Evolutionary conservation across 1,284 basidiomycete genomes (phyloP).

Genomic region (Hypsizygus ulmarius): DNA sequence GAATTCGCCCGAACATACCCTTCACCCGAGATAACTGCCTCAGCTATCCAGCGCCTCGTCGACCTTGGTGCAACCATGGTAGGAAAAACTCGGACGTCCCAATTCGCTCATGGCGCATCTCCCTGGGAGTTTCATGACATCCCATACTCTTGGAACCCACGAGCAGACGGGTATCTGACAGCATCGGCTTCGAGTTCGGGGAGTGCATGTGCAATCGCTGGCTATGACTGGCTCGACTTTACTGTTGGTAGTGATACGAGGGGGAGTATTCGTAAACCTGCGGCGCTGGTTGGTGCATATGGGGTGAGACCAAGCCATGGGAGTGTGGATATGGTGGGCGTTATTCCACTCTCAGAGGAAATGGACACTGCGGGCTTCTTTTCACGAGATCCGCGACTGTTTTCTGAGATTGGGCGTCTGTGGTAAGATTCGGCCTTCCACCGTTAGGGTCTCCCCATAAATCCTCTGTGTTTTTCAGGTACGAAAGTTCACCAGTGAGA

Average conservation of each 20-base stretch:
- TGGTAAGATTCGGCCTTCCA: no score
- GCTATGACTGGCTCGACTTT: conserved; percentile 35
- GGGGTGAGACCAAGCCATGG: conserved; percentile 33
- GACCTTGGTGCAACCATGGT: conserved; percentile 48
- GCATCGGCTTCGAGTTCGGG: conserved; percentile 36
- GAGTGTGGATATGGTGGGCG: conserved; percentile 28
- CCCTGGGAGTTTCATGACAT: conserved; percentile 55
- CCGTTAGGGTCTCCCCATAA: no score
- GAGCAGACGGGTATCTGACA: conserved; percentile 49
- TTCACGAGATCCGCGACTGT: conserved; percentile 29
- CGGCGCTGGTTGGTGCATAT: conserved; percentile 34
- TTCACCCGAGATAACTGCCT: conserved; percentile 34
- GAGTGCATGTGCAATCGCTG: conserved; percentile 35
- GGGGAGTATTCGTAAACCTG: conserved; percentile 36
- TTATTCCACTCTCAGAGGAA: conserved; percentile 34
- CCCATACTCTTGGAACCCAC: conserved; percentile 51
- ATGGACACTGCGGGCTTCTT: conserved; percentile 38
- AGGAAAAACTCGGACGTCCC: conserved; percentile 52
- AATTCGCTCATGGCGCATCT: conserved; percentile 54
- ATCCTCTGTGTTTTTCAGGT: conserved; percentile 20
- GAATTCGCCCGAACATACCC: conserved; percentile 32
- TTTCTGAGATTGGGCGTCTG: conserved; percentile 23
- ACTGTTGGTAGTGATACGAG: conserved; percentile 36
- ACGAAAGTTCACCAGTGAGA: conserved; percentile 26
- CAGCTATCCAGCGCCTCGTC: conserved; percentile 44